Percentiles rank a stretch among this genome's conserved stretches.
Conservation (phyloP, 176 grass and related monocot genomes). For the Oryza longistaminata region DNA sequence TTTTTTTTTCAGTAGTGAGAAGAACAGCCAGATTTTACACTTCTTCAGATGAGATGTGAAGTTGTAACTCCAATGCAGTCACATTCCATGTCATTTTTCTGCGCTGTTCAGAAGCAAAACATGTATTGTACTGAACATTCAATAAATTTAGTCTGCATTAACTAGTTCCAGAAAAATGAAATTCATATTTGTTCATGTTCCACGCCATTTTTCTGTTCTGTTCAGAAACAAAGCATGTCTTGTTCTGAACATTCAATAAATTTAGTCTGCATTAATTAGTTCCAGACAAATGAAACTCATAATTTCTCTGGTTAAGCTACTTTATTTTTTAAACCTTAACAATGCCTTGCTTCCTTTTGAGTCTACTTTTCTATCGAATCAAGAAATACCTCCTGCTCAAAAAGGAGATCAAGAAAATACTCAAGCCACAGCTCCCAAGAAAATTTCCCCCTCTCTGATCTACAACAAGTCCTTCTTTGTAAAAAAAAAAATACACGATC, state of each 20-base stretch:
- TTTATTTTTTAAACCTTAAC: background rate
- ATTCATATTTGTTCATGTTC: background rate
- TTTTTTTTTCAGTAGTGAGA: background rate
- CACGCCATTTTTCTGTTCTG: background rate
- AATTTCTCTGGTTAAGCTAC: background rate
- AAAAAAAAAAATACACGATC: background rate
- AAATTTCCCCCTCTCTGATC: slow-evolving; percentile 6
- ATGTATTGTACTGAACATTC: background rate
- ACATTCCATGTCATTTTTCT: background rate
- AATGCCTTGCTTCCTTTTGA: background rate
- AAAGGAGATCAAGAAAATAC: background rate
- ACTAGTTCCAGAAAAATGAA: background rate
- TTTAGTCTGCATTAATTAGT: background rate
- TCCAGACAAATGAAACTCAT: background rate
- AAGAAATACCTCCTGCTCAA: background rate
- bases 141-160: background rate
- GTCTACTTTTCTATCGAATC: background rate
- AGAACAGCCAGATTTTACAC: background rate
- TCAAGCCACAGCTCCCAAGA: background rate
- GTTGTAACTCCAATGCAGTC: background rate
- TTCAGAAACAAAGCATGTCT: background rate
- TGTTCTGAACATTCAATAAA: background rate
- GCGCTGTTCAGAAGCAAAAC: background rate
- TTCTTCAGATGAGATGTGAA: background rate
- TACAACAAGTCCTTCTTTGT: slow-evolving; percentile 4